Evolutionary conservation across 306 rosid genomes (phyloP).

Genomic region (Trifolium fragiferum): DNA sequence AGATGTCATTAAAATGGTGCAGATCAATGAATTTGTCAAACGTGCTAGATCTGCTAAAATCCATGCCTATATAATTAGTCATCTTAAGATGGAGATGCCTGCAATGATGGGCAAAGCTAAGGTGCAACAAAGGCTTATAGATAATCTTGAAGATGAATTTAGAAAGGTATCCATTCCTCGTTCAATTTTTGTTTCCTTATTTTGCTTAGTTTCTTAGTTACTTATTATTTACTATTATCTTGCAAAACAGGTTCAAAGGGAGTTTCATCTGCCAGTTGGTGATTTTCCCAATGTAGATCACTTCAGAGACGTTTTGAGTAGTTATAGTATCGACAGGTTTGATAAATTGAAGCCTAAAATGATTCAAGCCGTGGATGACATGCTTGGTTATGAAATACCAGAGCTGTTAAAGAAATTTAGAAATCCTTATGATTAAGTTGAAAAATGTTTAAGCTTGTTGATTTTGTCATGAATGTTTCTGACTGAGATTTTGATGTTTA

Average conservation of each 20-base stretch:
- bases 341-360: constrained; percentile 92
- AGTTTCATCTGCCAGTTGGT: constrained; percentile 86
- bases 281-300: constrained; percentile 88
- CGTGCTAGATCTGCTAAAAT: constrained; percentile 98
- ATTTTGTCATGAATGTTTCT: constrained; percentile 9
- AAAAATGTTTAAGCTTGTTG: constrained; percentile 12
- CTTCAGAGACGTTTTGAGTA: constrained; percentile 66
- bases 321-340: constrained; percentile 79
- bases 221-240: constrained; percentile 10
- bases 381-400: constrained; percentile 94
- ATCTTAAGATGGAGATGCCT: constrained; percentile 93
- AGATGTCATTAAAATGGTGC: constrained; percentile 32
- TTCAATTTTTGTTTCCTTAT: not conserved
- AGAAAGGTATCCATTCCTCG: constrained; percentile 64
- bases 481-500: constrained; percentile 23
- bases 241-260: constrained; percentile 77
- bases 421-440: constrained; percentile 72
- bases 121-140: constrained; percentile 78
- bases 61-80: constrained; percentile 87
- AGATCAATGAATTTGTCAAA: constrained; percentile 97
- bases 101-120: constrained; percentile 92
- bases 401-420: constrained; percentile 84
- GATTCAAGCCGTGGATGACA: constrained; percentile 89
- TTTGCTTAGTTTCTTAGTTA: constrained; percentile 1
- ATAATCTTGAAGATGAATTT: constrained; percentile 83